Base-by-base conservation (phyloP, 2,329 filamentous ascomycete genomes). In the Colletotrichum tabaci region DNA sequence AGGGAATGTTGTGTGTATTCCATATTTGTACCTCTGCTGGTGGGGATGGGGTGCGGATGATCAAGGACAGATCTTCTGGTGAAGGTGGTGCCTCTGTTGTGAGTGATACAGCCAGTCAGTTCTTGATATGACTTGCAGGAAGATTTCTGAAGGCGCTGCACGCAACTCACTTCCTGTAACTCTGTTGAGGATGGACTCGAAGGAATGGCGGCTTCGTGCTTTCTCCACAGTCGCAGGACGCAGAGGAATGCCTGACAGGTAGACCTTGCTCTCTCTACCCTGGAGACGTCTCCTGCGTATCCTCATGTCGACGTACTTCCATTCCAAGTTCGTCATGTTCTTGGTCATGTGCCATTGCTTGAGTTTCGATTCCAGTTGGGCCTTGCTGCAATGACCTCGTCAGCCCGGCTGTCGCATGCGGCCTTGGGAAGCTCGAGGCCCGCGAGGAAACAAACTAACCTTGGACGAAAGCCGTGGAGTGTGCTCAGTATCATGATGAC, bases 281-380 rank as follows among this genome's bases (percentile, higher is more conserved):
- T 23, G 23, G 1, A 16, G 21, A 0, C 15, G 23, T 16, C 66
- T 44, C 38, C 42, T 30, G 3, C 38, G 38, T 1, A 66, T 53
- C 7, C 26, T n/a, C 2, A 15, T 8, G 1, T 18, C n/a, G 1
- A 58, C 23, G 16, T 58, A 38, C 23, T 60, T 69, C 66, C 66
- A 69, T 26, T 60, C 44, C 16, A 21, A 8, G 23, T 1, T 23
- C 0, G 4, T n/a, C 53, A 69, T 46, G 6, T 69, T 69, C 12
- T 64, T 69, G 7, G 55, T 15, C n/a, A 66, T 16, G 13, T n/a
- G 46, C 67, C 62, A 66, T 15, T 66, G 55, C 44, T 50, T 61
- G 0, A 66, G 49, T 7, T 61, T 70, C 40, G 40, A 53, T 15
- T 56, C 62, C 12, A 70, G 4, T 3, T 55, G 67, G 3, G 49